Base-by-base conservation (phyloP, 768 basidiomycete genomes). In the Tricholoma sp. region DNA sequence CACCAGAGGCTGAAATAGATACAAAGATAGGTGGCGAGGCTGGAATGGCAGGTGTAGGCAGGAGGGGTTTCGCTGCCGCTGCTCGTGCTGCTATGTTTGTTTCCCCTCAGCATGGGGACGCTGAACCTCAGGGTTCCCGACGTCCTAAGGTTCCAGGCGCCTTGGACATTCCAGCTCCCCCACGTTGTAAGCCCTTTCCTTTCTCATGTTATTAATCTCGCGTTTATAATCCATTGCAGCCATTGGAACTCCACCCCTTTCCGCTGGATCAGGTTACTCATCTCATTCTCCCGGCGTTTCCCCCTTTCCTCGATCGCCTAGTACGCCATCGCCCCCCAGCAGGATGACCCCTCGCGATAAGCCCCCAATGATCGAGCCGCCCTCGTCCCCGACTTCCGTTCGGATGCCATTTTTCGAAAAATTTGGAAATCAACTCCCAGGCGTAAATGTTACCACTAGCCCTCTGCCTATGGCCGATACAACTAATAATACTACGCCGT, bases 1-100 rank as follows among this genome's bases (percentile, higher is more conserved):
- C 16, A 3, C n/a, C 61, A n/a, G 67, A 66, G 29, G 69, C 66
- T 6, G 78, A 81, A 32, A 76, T 85, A 8, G 82, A 89, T 65
- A 91, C 89, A n/a, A 83, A 86, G 67, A 78, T 66, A 2, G 89
- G 89, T 3, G 89, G 89, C 6, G 83, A 78, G 54, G 89, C 89
- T 8, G 89, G 89, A 0, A 94, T 95, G 93, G 93, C 93, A 0
- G 93, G 93, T 8, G 91, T 95, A 6, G 93, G 93, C 7, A 76
- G 93, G 58, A 75, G 92, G 62, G 93, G 90, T 0, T 94, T 94
- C 58, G 85, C 85, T 0, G 89, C 91, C 16, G 89, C 83, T 9
- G 84, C 86, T 53, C 83, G 83, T 45, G 75, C 74, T 0, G 75
- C 74, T 10, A 76, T 76, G 74, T 73, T 75, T 52, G 69, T 67